Conservation (phyloP, 1,284 basidiomycete species). For the Moniliella sp. region DNA sequence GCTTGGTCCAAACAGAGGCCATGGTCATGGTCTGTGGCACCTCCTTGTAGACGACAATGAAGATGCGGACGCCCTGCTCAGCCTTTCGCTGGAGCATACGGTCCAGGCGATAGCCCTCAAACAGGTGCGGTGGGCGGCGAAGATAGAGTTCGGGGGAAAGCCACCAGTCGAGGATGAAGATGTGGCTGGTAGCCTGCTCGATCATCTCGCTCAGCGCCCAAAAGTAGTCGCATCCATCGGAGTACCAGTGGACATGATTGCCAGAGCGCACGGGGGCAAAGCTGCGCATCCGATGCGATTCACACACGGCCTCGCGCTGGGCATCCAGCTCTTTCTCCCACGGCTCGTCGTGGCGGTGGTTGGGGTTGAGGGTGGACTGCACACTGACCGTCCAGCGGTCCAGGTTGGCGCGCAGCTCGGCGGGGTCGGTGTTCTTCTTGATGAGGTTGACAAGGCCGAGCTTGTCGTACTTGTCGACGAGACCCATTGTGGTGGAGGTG, state of each 20-base stretch:
- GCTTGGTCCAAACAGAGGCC: slow-evolving; percentile 36
- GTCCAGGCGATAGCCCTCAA: slow-evolving; percentile 68
- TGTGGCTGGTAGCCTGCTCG: slow-evolving; percentile 3
- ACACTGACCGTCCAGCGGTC: slow-evolving; percentile 2
- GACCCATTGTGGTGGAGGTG: no score
- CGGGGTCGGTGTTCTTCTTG: slow-evolving; percentile 6
- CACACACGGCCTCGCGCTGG: slow-evolving; percentile 49
- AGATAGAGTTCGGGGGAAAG: slow-evolving; percentile 72
- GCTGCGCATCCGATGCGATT: slow-evolving; percentile 57
- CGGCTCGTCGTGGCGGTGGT: slow-evolving; percentile 48
- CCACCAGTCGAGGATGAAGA: slow-evolving; percentile 36
- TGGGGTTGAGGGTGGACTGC: slow-evolving; percentile 33
- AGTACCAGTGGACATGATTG: slow-evolving; percentile 64
- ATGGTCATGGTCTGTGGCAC: slow-evolving; percentile 60
- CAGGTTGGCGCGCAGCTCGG: slow-evolving; percentile 3
- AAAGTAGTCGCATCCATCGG: slow-evolving; percentile 49
- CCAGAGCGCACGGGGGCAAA: slow-evolving; percentile 51
- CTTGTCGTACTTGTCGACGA: no score
- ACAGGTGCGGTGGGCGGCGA: slow-evolving; percentile 59
- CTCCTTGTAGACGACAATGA: slow-evolving; percentile 50
- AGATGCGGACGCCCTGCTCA: slow-evolving; percentile 64
- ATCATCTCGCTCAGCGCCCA: slow-evolving; percentile 45
- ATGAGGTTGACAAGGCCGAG: slow-evolving; percentile 6
- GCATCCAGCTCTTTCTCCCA: slow-evolving; percentile 46
- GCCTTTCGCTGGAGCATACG: slow-evolving; percentile 63